Base-by-base conservation (phyloP, 768 basidiomycete species). In the Collybia mongolica region DNA sequence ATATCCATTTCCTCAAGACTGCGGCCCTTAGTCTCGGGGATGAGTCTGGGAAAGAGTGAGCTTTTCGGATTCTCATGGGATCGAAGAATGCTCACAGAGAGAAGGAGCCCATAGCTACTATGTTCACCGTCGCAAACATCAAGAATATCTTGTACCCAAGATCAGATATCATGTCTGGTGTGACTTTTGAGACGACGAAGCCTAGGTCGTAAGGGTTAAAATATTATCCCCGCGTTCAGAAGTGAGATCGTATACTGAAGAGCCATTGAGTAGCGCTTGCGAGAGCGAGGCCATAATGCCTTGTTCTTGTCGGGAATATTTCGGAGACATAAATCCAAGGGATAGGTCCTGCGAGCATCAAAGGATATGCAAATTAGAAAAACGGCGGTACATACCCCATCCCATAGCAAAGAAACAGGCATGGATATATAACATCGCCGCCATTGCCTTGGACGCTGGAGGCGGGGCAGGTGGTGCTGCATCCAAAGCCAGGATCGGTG, bases 381-480 rank as follows among this genome's bases (percentile, higher is more conserved):
- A 12, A 20, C 7, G 8, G n/a, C 8, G 32, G 35, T 36, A 57
- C 68, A 51, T 45, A 70, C 90, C 92, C 84, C 87, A 89, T 24
- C 85, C 89, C 78, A 90, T 85, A 2, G 83, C 87, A 66, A 91
- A 93, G 66, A 90, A 91, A 63, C 83, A 85, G 38, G 90, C 90
- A 57, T 88, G 93, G 46, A 93, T 78, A 61, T 93, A 94, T 20
- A 93, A 66, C 81, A 91, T 80, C 1, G 81, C 87, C 3, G 91
- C 90, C 91, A 93, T 93, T 1, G 76, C 90, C 62, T 86, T 83
- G 2, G 85, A 69, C 69, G 86, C 75, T 1, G 82, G 73, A 0
- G 83, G 59, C 0, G 78, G 75, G 9, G 19, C 2, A 1, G 46
- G 51, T 1, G 48, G 37, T 9, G 48, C 7, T 15, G 48, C 51